A percentile compares a stretch with the other conserved stretches of the same genome.
Conservation (phyloP, 331 rosid species). For the Malus hybrid region DNA sequence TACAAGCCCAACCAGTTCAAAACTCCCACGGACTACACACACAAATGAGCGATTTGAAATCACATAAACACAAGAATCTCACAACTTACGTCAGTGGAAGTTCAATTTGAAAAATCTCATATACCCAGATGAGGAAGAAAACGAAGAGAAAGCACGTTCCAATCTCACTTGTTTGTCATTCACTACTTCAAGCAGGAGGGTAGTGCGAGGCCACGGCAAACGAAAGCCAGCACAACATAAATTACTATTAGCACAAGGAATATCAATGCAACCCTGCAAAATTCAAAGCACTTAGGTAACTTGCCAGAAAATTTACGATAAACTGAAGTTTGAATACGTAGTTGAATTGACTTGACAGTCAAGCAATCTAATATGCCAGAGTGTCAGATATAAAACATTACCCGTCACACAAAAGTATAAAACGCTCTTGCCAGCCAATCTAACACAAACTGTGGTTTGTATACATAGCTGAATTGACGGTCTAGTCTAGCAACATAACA, state of each 20-base stretch:
- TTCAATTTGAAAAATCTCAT: slow-evolving; percentile 19
- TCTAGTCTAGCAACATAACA: neutral
- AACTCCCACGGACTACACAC: slow-evolving; percentile 7
- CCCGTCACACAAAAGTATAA: neutral
- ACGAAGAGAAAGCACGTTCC: slow-evolving; percentile 14
- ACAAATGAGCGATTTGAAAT: slow-evolving; percentile 15
- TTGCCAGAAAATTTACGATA: neutral
- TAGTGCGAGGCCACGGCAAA: slow-evolving; percentile 76
- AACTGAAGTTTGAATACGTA: neutral
- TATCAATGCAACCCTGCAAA: slow-evolving; percentile 79
- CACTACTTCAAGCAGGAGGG: slow-evolving; percentile 67
- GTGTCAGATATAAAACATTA: neutral
- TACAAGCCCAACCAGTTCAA: slow-evolving; percentile 2
- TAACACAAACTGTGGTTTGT: neutral
- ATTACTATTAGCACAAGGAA: slow-evolving; percentile 58
- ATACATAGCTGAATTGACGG: neutral
- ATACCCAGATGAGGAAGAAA: slow-evolving; percentile 11
- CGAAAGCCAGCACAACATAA: slow-evolving; percentile 74
- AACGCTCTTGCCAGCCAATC: neutral
- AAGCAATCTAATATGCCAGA: neutral
- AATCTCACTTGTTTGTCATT: slow-evolving; percentile 17
- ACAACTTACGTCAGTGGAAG: slow-evolving; percentile 15
- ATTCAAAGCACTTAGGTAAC: slow-evolving; percentile 3
- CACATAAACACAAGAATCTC: slow-evolving; percentile 23
- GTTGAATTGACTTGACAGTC: neutral